phyloP scores from a whole-genome alignment of 345 rosid species.

The Eucalyptus virginea region DNA sequence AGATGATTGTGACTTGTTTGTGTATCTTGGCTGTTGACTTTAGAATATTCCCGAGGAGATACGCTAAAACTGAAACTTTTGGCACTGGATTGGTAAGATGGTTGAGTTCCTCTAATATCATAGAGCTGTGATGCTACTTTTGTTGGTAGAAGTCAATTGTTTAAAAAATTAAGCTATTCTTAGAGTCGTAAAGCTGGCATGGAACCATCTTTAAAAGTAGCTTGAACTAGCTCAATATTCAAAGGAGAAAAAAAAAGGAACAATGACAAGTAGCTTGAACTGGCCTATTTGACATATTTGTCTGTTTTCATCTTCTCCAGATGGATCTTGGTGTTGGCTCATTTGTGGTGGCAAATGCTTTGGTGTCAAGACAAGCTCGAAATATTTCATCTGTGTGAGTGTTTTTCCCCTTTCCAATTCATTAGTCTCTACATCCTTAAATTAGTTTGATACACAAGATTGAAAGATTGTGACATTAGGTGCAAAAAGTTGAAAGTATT shows the following conservation, averaged over 20 bases:
- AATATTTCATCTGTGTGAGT: slow-evolving; percentile 44
- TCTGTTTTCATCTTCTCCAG: slow-evolving; percentile 20
- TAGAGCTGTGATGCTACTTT: background rate
- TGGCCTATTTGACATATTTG: background rate
- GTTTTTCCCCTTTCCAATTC: background rate
- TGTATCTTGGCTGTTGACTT: slow-evolving; percentile 94
- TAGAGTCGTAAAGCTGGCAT: background rate
- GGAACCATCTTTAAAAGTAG: background rate
- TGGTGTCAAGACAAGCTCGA: slow-evolving; percentile 83
- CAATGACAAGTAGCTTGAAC: background rate
- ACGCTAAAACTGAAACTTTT: slow-evolving; percentile 81
- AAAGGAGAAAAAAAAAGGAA: background rate
- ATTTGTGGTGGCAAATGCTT: slow-evolving; percentile 66
- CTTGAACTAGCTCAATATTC: background rate
- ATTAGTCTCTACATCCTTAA: background rate
- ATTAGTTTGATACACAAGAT: background rate
- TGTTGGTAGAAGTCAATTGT: background rate
- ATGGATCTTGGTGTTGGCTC: slow-evolving; percentile 99
- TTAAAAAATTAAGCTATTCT: background rate
- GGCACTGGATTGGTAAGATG: slow-evolving; percentile 73
- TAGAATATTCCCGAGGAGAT: slow-evolving; percentile 72
- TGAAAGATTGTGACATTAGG: background rate
- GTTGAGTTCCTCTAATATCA: background rate
- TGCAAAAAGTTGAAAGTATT: background rate
- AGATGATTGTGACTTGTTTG: slow-evolving; percentile 78